These are phyloP conservation scores for Citrus inodora DNA, from an alignment of 345 rosid species.

Conservation along the genomic window DNA sequence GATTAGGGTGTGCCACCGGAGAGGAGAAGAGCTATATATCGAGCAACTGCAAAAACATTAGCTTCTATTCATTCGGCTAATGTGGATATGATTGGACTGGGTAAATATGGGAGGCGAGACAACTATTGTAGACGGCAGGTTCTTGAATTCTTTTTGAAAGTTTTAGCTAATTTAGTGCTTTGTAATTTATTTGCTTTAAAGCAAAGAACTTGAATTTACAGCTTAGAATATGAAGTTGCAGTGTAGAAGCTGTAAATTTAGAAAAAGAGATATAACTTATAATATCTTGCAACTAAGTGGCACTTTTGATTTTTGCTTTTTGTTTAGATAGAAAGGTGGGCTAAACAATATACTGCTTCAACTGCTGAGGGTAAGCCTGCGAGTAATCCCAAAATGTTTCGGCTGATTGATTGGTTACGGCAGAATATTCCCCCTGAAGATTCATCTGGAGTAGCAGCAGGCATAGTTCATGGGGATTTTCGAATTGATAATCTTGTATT, in stretches of 20 bases:
- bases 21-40: slow-evolving; percentile 62
- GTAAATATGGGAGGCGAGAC: slow-evolving; percentile 66
- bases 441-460: slow-evolving; percentile 62
- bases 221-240: not conserved
- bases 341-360: slow-evolving; percentile 80
- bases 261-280: not conserved
- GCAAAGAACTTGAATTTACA: not conserved
- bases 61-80: slow-evolving; percentile 78
- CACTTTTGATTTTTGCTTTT: not conserved
- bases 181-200: not conserved
- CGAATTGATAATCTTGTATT: slow-evolving; percentile 90
- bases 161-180: not conserved
- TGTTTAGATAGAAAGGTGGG: slow-evolving; percentile 88
- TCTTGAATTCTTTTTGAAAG: slow-evolving; percentile 2
- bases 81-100: slow-evolving; percentile 78
- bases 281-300: not conserved
- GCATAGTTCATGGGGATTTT: slow-evolving; percentile 94
- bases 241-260: not conserved
- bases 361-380: slow-evolving; percentile 76
- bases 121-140: slow-evolving; percentile 93
- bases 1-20: slow-evolving; percentile 59
- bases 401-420: slow-evolving; percentile 69
- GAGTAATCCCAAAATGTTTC: slow-evolving; percentile 73
- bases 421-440: slow-evolving; percentile 69
- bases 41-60: slow-evolving; percentile 66